Conservation (phyloP, 2,329 filamentous ascomycete species). For the Dactylellina leptospora region DNA sequence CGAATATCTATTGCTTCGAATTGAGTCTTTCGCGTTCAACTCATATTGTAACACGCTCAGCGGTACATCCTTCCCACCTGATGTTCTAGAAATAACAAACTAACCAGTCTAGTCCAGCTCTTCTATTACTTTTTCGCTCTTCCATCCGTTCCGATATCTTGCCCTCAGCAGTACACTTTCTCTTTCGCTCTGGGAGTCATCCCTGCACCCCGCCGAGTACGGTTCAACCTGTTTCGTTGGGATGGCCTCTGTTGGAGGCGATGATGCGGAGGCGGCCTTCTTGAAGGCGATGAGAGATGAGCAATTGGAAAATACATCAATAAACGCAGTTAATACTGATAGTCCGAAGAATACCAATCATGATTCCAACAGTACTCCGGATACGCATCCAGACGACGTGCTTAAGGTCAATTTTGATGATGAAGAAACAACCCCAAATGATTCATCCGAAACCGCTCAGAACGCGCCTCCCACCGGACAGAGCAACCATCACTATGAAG, state of each 20-base stretch:
- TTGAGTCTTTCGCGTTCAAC: conserved; percentile 18
- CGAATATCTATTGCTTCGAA: too few relatives aligned
- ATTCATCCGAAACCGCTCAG: conserved; percentile 12
- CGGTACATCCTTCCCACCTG: conserved; percentile 11
- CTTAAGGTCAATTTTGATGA: conserved; percentile 53
- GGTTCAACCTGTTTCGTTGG: conserved; percentile 23
- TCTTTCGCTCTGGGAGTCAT: neutral
- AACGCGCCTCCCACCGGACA: conserved; percentile 12
- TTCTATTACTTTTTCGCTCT: neutral
- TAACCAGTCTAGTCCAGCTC: neutral
- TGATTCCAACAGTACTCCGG: conserved; percentile 40
- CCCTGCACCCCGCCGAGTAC: conserved; percentile 8
- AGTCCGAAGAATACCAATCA: conserved; percentile 45
- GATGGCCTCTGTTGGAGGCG: conserved; percentile 41
- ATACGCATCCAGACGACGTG: conserved; percentile 50
- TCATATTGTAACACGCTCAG: conserved; percentile 18
- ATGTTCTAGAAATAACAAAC: too few relatives aligned
- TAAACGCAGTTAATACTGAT: conserved; percentile 35
- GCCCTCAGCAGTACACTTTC: conserved; percentile 18
- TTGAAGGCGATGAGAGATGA: conserved; percentile 48
- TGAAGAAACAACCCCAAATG: conserved; percentile 34
- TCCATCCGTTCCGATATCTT: neutral
- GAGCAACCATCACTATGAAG: conserved; percentile 32
- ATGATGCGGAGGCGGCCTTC: conserved; percentile 51
- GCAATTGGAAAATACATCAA: conserved; percentile 36